These are phyloP conservation scores for Colletotrichum musae DNA, from an alignment of 2,329 filamentous ascomycete species.

Conservation along the genomic window DNA sequence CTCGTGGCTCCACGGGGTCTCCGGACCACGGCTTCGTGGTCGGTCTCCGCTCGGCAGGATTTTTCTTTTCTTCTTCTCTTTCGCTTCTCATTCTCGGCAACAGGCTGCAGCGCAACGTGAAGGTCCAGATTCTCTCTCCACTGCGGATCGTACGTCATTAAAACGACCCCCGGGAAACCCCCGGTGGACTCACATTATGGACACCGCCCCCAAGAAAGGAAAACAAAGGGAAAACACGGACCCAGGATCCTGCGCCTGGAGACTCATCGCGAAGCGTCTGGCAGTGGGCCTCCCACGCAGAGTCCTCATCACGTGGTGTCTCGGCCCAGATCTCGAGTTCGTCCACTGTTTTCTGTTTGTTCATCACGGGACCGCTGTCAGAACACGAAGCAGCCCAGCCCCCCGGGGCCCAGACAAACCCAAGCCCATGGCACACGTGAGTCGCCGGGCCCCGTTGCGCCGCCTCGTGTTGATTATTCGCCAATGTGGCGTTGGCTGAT, in stretches of 20 bases:
- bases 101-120: neutral
- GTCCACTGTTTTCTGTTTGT: conserved; percentile 10
- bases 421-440: conserved; percentile 22
- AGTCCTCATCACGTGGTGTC: conserved; percentile 29
- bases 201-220: neutral
- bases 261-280: neutral
- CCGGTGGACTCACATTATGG: conserved; percentile 3
- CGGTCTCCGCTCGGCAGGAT: conserved; percentile 29
- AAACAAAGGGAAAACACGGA: conserved; percentile 16
- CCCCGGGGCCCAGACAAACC: conserved; percentile 10
- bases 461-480: conserved; percentile 6
- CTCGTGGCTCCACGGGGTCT: conserved; percentile 33
- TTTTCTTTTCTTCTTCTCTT: neutral
- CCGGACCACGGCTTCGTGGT: conserved; percentile 14
- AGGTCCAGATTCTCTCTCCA: conserved; percentile 24
- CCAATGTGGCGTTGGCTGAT: conserved; percentile 3
- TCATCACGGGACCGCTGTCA: conserved; percentile 6
- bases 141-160: conserved; percentile 31
- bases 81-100: neutral
- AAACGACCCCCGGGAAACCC: conserved; percentile 9
- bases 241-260: neutral
- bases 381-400: conserved; percentile 12
- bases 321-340: conserved; percentile 15
- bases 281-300: conserved; percentile 17
- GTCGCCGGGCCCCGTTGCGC: conserved; percentile 7